Conservation (phyloP, 2,329 filamentous ascomycete species). For the Nemania abortiva region DNA sequence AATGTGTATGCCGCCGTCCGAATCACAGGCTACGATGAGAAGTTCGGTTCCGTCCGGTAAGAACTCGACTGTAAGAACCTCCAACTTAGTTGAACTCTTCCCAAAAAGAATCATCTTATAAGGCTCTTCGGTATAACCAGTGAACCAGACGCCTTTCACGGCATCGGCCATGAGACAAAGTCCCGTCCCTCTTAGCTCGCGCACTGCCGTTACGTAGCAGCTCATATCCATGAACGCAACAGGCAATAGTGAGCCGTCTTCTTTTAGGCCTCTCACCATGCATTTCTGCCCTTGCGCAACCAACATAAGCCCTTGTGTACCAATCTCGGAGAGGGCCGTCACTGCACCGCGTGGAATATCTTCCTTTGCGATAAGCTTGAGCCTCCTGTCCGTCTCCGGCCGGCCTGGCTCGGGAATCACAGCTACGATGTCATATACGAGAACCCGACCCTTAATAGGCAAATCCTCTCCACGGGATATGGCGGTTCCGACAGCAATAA, state of each 20-base stretch:
- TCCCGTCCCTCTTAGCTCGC: slow-evolving; percentile 84
- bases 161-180: slow-evolving; percentile 90
- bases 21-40: slow-evolving; percentile 84
- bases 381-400: slow-evolving; percentile 85
- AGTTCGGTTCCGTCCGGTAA: slow-evolving; percentile 86
- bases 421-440: slow-evolving; percentile 90
- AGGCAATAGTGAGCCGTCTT: slow-evolving; percentile 90
- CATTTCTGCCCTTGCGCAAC: slow-evolving; percentile 96
- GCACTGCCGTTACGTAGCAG: slow-evolving; percentile 88
- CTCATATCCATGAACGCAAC: slow-evolving; percentile 99
- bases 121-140: slow-evolving; percentile 95
- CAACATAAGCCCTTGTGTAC: slow-evolving; percentile 87
- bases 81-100: slow-evolving; percentile 82
- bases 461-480: slow-evolving; percentile 91
- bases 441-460: slow-evolving; percentile 84
- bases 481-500: slow-evolving; percentile 87
- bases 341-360: slow-evolving; percentile 93
- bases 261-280: slow-evolving; percentile 95
- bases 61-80: slow-evolving; percentile 86
- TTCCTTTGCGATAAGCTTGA: slow-evolving; percentile 89
- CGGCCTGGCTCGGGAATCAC: slow-evolving; percentile 90
- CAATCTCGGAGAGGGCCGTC: slow-evolving; percentile 85
- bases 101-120: slow-evolving; percentile 95
- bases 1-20: slow-evolving; percentile 87
- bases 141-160: slow-evolving; percentile 95